Base-by-base conservation (phyloP, 257 asterid genomes). In the Petunia secreta region DNA sequence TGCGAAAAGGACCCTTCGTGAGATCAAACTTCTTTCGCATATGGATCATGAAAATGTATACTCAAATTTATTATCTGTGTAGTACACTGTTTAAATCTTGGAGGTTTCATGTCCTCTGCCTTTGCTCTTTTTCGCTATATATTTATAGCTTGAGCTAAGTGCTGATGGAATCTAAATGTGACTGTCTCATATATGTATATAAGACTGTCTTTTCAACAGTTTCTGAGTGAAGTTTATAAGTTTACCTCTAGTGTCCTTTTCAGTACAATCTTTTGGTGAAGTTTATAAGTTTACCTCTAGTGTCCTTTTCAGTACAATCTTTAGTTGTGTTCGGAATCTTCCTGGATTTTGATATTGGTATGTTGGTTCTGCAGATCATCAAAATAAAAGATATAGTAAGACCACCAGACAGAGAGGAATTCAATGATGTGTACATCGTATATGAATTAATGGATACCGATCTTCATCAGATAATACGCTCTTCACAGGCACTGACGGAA, bases 401-500 rank as follows among this genome's bases (percentile, higher is more conserved):
- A 79, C 98, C 98, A n/a, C 91, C 91, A 1, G 91, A 89, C 15
- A 90, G 82, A 75, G 89, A 83, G 79, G 93, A 85, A 41, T 94
- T 90, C 60, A 87, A 84, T 43, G 98, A 94, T 58, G 98, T 94
- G 73, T 94, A 94, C 79, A 88, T 92, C 64, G 97, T 90, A 14
- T 91, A 90, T 79, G 98, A 94, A 80, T 81, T 94, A 13, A 91
- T 92, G 98, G 98, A 92, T 84, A 94, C 98, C 25, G 98, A 94
- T 87, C 87, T 94, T 79, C 96, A 92, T 79, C 98, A 94, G 90
- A 93, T 94, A 48, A 91, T 94, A 83, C 83, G 91, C 80, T 94
- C 98, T 39, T 59, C 93, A 3, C 98, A 92, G 86, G 86, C 82
- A 41, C 93, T 94, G 68, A 91, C 95, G 6, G 98, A 94, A 68